Base-by-base conservation (phyloP, 2,329 filamentous ascomycete species). In the Talaromyces marneffei region DNA sequence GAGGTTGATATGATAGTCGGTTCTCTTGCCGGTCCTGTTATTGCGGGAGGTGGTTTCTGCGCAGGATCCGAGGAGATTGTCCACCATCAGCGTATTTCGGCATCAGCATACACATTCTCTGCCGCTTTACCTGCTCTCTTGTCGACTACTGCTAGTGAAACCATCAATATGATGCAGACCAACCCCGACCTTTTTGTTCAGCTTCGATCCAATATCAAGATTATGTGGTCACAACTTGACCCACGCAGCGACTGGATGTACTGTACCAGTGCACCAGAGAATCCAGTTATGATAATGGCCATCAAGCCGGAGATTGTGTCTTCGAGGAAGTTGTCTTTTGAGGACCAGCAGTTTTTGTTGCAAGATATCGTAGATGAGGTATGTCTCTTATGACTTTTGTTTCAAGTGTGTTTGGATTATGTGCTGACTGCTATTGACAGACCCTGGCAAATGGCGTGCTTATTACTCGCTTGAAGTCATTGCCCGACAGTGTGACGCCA, bases 1-100 rank as follows among this genome's bases (percentile, higher is more conserved):
- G 90, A 96, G 72, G 87, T 99, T 55, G 94, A 99, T 78, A 97
- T 99, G 92, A 93, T 99, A 67, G 85, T 97, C 57, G 94, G 95
- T 46, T 96, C 91, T 37, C 85, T 99, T 50, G 87, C 93, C 12
- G 93, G 94, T 2, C 89, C 92, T 16, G 82, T 99, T 39, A 94
- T 93, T 71, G 92, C 91, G 9, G 93, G 92, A 60, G 94, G 95
- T 67, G 94, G 94, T 16, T 99, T 99, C 80, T 99, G 94, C 73
- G 92, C 93, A 16, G 93, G 92, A 18, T 88, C 88, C 40, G 87
- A 88, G 66, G 94, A 97, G 72, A 92, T 97, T 18, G 90, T 97
- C 18, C 91, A 95, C 74, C 94, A 99, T 72, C 94, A 99, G 78
- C 92, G 94, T 66, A 92, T 99, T 70, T 91, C 90, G 8, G 91